Evolutionary conservation across 1,139 yeast species (phyloP).

Genomic region (Kluyveromyces sp.): DNA sequence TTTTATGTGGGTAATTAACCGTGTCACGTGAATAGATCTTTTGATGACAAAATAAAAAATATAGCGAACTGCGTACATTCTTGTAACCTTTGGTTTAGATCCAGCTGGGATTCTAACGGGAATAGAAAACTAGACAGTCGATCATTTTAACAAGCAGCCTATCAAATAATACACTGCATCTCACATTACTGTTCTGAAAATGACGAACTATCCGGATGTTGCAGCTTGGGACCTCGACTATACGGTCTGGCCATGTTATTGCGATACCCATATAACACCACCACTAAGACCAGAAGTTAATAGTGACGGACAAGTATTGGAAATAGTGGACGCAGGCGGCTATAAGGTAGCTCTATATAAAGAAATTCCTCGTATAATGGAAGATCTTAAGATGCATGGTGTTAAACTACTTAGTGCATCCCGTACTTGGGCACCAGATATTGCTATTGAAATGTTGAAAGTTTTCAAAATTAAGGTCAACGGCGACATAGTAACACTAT

Average conservation of each 20-base stretch:
- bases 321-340: slow-evolving; percentile 39
- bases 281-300: slow-evolving; percentile 33
- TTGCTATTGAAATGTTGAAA: slow-evolving; percentile 44
- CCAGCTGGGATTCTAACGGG: too few relatives aligned
- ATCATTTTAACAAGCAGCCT: too few relatives aligned
- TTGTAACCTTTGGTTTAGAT: too few relatives aligned
- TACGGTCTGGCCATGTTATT: slow-evolving; percentile 52
- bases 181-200: neutral
- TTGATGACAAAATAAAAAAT: too few relatives aligned
- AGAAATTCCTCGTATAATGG: slow-evolving; percentile 47
- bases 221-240: slow-evolving; percentile 60
- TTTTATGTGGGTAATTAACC: too few relatives aligned
- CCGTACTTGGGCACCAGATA: slow-evolving; percentile 51
- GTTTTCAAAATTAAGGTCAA: slow-evolving; percentile 37
- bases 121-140: too few relatives aligned
- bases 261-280: slow-evolving; percentile 46
- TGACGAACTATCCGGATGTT: slow-evolving; percentile 40
- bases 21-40: too few relatives aligned
- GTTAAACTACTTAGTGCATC: slow-evolving; percentile 50
- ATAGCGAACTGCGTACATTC: too few relatives aligned
- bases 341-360: slow-evolving; percentile 39
- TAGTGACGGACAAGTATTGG: slow-evolving; percentile 24
- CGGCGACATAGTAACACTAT: slow-evolving; percentile 19
- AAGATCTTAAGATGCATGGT: slow-evolving; percentile 37
- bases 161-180: too few relatives aligned